These are phyloP conservation scores for Piper longum DNA, from an alignment of 164 flowering plant species.

Conservation along the genomic window DNA sequence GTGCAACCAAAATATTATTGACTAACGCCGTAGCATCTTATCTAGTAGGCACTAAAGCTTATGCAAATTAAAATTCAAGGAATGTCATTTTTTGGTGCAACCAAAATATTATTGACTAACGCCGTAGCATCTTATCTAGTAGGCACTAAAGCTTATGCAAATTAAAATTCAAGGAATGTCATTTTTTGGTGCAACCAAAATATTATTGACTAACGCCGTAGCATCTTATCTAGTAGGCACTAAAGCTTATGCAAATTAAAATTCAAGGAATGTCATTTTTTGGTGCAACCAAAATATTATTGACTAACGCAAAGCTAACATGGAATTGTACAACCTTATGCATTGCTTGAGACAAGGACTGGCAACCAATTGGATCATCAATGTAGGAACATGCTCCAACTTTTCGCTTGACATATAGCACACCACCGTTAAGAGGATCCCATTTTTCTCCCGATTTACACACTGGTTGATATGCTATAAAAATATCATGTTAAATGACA, in stretches of 20 bases:
- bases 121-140: no score
- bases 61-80: no score
- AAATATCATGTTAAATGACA: neutral
- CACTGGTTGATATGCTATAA: conserved; percentile 65
- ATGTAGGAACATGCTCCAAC: conserved; percentile 94
- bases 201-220: neutral
- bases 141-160: no score
- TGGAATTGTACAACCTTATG: conserved; percentile 54
- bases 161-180: no score
- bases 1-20: no score
- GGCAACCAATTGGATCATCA: conserved; percentile 93
- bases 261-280: no score
- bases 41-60: no score
- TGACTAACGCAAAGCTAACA: neutral
- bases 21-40: no score
- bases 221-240: no score
- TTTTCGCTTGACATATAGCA: conserved; percentile 75
- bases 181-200: neutral
- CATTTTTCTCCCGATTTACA: conserved; percentile 54
- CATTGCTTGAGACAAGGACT: conserved; percentile 87
- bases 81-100: no score
- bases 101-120: no score
- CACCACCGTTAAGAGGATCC: conserved; percentile 80
- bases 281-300: neutral
- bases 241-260: no score